Evolutionary conservation across 129 eudicot species (phyloP).

Genomic region (Centaurea solstitialis): DNA sequence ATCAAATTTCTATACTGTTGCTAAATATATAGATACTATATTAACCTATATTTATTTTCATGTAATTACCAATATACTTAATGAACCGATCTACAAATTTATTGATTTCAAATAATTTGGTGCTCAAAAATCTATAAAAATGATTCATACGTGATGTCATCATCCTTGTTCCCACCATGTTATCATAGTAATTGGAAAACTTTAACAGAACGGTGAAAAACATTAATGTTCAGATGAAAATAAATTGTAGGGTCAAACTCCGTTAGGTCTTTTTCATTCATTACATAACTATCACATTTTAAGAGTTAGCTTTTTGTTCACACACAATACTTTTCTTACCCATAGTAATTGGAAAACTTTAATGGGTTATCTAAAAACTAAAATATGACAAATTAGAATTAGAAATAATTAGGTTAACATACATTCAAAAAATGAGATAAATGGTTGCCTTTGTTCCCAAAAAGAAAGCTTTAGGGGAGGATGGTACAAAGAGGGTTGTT

Average conservation of each 20-base stretch:
- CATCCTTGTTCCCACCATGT: slow-evolving; percentile 29
- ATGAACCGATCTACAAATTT: not conserved
- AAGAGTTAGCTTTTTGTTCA: not conserved
- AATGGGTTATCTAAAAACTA: not conserved
- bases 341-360: not conserved
- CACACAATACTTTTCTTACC: not conserved
- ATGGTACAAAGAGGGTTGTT: slow-evolving; percentile 54
- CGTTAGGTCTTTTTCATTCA: not conserved
- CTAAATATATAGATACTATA: not conserved
- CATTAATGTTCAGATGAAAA: slow-evolving; percentile 13
- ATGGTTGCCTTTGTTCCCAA: slow-evolving; percentile 43
- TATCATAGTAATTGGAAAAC: slow-evolving; percentile 23
- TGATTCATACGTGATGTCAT: slow-evolving; percentile 20
- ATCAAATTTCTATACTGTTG: not conserved
- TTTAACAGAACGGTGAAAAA: slow-evolving; percentile 8
- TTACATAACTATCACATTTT: not conserved
- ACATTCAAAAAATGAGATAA: slow-evolving; percentile 2
- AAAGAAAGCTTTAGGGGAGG: slow-evolving; percentile 38
- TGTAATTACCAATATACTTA: not conserved
- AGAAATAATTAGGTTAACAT: not conserved
- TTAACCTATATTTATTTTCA: not conserved
- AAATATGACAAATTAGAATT: not conserved
- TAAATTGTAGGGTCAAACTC: not conserved
- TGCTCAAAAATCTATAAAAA: not conserved
- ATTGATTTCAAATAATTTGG: not conserved